A percentile compares a stretch with the other conserved stretches of the same genome.
Evolutionary conservation across 2,329 filamentous ascomycete genomes (phyloP).

Genomic region (Knufia fluminis): DNA sequence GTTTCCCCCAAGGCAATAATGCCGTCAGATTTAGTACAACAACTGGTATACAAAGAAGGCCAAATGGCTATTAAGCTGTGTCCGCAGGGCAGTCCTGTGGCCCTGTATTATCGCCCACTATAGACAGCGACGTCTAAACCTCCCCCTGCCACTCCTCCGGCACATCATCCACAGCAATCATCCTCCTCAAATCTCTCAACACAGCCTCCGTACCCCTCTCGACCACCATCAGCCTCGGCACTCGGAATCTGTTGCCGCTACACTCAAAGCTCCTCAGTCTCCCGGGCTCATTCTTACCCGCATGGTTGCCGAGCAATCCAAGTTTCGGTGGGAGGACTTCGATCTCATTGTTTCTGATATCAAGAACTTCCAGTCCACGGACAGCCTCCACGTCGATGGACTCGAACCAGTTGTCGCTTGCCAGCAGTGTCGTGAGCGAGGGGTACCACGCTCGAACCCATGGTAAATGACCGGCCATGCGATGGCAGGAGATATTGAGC

Average conservation of each 20-base stretch:
- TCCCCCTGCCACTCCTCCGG: conserved; percentile 23
- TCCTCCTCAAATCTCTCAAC: conserved; percentile 68
- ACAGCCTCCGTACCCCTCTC: conserved; percentile 82
- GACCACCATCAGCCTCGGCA: conserved; percentile 74
- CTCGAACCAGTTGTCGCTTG: conserved; percentile 68
- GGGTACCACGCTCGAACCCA: conserved; percentile 59
- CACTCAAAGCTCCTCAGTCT: conserved; percentile 61
- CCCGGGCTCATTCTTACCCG: conserved; percentile 33
- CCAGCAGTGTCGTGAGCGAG: conserved; percentile 58
- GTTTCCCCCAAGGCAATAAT: too few relatives aligned
- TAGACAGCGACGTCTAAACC: conserved; percentile 1
- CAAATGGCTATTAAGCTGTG: too few relatives aligned
- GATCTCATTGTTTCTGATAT: conserved; percentile 79
- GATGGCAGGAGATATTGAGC: conserved; percentile 74
- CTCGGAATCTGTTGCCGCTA: conserved; percentile 75
- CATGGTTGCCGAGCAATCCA: conserved; percentile 60
- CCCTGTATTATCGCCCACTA: too few relatives aligned
- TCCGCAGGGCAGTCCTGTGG: too few relatives aligned
- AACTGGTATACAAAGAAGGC: too few relatives aligned
- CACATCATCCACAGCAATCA: conserved; percentile 50
- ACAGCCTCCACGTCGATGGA: conserved; percentile 66
- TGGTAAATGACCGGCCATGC: conserved; percentile 60
- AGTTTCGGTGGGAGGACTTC: conserved; percentile 69
- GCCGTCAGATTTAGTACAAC: too few relatives aligned
- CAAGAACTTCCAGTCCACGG: conserved; percentile 63